Percentiles rank a stretch among this genome's conserved stretches.
Evolutionary conservation across 1,284 basidiomycete genomes (phyloP).

Genomic region (Ustilago vetiveriae): DNA sequence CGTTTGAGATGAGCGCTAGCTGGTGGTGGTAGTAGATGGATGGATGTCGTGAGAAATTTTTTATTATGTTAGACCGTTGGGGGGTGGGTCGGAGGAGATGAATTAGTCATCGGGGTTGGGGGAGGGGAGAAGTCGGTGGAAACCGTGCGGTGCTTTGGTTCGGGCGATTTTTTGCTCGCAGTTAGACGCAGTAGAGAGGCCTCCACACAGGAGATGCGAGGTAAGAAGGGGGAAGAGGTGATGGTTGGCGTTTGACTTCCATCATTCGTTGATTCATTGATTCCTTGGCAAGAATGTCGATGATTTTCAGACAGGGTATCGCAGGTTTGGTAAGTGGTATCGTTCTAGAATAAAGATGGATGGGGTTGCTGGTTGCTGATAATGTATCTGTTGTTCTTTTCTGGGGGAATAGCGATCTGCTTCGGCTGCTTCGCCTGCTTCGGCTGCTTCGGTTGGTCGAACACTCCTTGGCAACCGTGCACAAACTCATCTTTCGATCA

Average conservation of each 20-base stretch:
- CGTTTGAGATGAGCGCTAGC: too few relatives aligned
- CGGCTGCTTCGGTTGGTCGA: too few relatives aligned
- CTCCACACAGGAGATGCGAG: constrained; percentile 15
- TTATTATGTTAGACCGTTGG: too few relatives aligned
- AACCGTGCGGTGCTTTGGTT: constrained; percentile 1
- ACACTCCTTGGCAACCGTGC: too few relatives aligned
- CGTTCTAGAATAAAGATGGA: too few relatives aligned
- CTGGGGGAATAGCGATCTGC: too few relatives aligned
- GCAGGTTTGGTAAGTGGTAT: constrained; percentile 11
- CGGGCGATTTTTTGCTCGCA: neutral
- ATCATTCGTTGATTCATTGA: neutral
- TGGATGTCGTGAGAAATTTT: too few relatives aligned
- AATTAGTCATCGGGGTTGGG: neutral
- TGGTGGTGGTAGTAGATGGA: too few relatives aligned
- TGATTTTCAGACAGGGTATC: constrained; percentile 15
- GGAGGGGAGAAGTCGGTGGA: constrained; percentile 7
- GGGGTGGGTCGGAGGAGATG: too few relatives aligned
- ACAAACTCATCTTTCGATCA: neutral
- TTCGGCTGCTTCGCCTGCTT: too few relatives aligned
- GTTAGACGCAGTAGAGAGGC: neutral
- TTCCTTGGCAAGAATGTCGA: constrained; percentile 10
- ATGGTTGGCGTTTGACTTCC: neutral
- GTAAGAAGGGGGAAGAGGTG: neutral
- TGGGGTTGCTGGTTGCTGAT: too few relatives aligned
- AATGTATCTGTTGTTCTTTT: too few relatives aligned